These are phyloP conservation scores for Yamadazyma kanchanaburiensis DNA, from an alignment of 1,139 yeast genomes.

Conservation along the genomic window DNA sequence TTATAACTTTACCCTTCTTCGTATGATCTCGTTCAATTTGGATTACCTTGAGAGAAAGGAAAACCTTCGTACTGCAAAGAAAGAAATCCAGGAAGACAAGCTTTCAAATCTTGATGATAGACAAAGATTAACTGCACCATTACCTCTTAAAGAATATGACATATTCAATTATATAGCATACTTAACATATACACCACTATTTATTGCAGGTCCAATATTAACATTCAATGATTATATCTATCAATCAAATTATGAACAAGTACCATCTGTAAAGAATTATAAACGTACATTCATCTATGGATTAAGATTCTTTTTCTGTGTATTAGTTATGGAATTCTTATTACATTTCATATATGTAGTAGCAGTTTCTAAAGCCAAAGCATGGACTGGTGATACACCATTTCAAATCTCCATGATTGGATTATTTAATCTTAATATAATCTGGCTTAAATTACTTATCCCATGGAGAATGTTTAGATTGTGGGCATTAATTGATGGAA, in stretches of 20 bases:
- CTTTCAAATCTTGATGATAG: conserved; percentile 49
- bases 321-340: conserved; percentile 83
- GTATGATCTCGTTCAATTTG: conserved; percentile 78
- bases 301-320: conserved; percentile 63
- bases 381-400: conserved; percentile 89
- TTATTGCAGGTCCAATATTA: conserved; percentile 91
- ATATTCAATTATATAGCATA: conserved; percentile 69
- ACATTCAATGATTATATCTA: conserved; percentile 89
- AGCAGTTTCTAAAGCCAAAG: conserved; percentile 83
- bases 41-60: conserved; percentile 59
- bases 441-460: conserved; percentile 87
- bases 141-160: conserved; percentile 58
- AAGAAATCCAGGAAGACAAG: conserved; percentile 11
- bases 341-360: conserved; percentile 89
- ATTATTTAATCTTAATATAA: conserved; percentile 79
- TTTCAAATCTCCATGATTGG: conserved; percentile 96
- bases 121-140: conserved; percentile 64
- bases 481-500: conserved; percentile 88
- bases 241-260: conserved; percentile 51
- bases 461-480: conserved; percentile 96
- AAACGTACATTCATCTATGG: conserved; percentile 62
- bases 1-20: conserved; percentile 81
- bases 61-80: conserved; percentile 9
- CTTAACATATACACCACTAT: conserved; percentile 79
- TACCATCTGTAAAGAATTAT: conserved; percentile 39